Percentiles rank a stretch among this genome's conserved stretches.
These are phyloP conservation scores for Friedmanniomyces endolithicus DNA, from an alignment of 495 filamentous ascomycete species.

Conservation along the genomic window DNA sequence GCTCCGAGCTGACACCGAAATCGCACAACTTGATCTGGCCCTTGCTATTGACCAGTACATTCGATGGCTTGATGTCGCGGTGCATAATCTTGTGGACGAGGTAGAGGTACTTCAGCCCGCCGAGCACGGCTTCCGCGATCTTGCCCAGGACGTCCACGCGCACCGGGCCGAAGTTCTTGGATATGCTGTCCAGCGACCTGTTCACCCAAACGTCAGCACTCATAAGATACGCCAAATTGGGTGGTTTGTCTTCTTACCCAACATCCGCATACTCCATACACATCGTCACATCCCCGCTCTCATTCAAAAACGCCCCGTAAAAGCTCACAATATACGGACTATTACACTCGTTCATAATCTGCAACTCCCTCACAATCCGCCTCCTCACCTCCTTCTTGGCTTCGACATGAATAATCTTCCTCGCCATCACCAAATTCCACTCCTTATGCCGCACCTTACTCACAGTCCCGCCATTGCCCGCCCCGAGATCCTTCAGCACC, in stretches of 20 bases:
- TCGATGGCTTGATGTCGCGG: conserved; percentile 96
- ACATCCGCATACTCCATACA: conserved; percentile 99
- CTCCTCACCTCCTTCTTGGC: conserved; percentile 92
- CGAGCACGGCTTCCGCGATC: conserved; percentile 93
- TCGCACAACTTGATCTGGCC: conserved; percentile 96
- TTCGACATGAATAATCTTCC: conserved; percentile 98
- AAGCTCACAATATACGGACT: conserved; percentile 93
- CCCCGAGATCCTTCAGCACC: conserved; percentile 84
- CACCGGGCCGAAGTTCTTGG: conserved; percentile 84
- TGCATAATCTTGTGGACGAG: conserved; percentile 94
- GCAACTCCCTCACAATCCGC: conserved; percentile 87
- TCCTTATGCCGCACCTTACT: conserved; percentile 94
- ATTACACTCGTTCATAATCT: conserved; percentile 97
- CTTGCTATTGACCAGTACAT: conserved; percentile 85
- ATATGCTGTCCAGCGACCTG: conserved; percentile 89
- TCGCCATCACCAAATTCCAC: conserved; percentile 90
- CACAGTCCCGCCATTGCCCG: conserved; percentile 93
- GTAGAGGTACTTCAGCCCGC: conserved; percentile 88
- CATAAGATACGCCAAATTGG: no score
- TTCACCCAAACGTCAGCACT: background rate
- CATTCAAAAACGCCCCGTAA: conserved; percentile 92
- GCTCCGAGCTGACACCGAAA: conserved; percentile 91
- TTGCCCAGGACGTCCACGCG: conserved; percentile 98
- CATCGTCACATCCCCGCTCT: conserved; percentile 91
- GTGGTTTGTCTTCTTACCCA: conserved; percentile 47